Evolutionary conservation across 2,329 filamentous ascomycete genomes (phyloP), one percentile per base, ranked within the genome.

Genomic region (Talaromyces sp.): DNA sequence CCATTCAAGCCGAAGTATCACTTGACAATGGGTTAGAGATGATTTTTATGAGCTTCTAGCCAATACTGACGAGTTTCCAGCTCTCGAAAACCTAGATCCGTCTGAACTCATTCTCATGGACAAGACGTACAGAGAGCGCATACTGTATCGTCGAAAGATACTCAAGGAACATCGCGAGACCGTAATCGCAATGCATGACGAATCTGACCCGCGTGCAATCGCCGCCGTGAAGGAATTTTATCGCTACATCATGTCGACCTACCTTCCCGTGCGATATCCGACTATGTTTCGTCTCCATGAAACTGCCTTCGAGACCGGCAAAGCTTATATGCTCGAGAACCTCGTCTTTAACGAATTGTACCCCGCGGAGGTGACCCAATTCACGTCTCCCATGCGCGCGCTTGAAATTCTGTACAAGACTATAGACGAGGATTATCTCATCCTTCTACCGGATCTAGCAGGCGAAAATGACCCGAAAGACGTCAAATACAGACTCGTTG

Each of bases 1-100:
- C 82, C 83, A 0, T 86, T 86, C 72, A 86, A 85, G 70, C 80
- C 83, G 5, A 86, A 82, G 67, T 88, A 85, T 69, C 81, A 87
- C 69, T 72, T 88, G 58, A 87, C 85, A 5, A 88, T 88, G 86
- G 83, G 85, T 86, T 73, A 65, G 73, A 66, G 21, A 39, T 5
- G 7, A 21, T 31, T 33, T 25, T 39, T 35, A 50, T 21, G 40
- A 21, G 40, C 63, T 39, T 16, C 50, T 8, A 48, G 44, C 44
- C 23, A 33, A 31, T 21, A 52, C 50, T 54, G 9, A 54, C 50
- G 6, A 7, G 37, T 54, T 7, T 37, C 18, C 67, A 86, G 84
- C 79, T 3, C 76, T 87, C 25, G 80, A 85, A 68, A 83, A 76
- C 50, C 78, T 81, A 14, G 69, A 79, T 8, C 70, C 83, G 0